A percentile compares a stretch with the other conserved stretches of the same genome.
Conservation (phyloP, 768 basidiomycete genomes). For the Russula dissimulans region DNA sequence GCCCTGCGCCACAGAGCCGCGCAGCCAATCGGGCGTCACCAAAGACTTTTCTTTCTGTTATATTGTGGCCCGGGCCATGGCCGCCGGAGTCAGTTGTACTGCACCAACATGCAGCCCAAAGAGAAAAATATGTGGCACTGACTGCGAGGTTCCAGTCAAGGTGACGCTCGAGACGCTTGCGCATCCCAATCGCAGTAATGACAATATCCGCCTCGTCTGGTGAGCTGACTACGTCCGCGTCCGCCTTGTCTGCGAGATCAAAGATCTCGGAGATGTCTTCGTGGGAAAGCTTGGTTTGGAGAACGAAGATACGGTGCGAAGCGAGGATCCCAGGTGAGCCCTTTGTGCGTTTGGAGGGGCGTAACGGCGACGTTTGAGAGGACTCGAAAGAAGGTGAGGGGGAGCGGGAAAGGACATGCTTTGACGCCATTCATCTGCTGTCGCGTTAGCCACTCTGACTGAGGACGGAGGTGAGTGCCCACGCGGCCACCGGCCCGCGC, state of each 20-base stretch:
- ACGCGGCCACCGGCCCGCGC: too few relatives aligned
- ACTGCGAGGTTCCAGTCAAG: slow-evolving; percentile 57
- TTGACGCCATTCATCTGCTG: background rate
- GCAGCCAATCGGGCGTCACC: slow-evolving; percentile 66
- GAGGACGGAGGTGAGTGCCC: too few relatives aligned
- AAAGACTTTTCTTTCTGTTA: slow-evolving; percentile 52
- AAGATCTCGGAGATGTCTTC: slow-evolving; percentile 24
- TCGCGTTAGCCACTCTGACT: background rate
- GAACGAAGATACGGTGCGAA: slow-evolving; percentile 6
- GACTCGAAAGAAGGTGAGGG: background rate
- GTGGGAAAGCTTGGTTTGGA: slow-evolving; percentile 24
- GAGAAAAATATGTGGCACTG: slow-evolving; percentile 23
- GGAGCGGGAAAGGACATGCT: slow-evolving; percentile 1
- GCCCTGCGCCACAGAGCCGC: slow-evolving; percentile 41
- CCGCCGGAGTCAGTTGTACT: too few relatives aligned
- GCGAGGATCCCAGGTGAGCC: slow-evolving; percentile 8
- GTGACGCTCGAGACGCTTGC: slow-evolving; percentile 61
- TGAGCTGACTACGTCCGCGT: slow-evolving; percentile 30
- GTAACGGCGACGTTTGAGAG: background rate
- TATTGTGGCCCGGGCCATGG: background rate
- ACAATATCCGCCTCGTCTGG: slow-evolving; percentile 51
- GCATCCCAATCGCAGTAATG: slow-evolving; percentile 57
- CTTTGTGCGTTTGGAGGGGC: background rate
- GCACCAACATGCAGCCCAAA: too few relatives aligned
- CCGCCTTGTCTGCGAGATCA: slow-evolving; percentile 24